Percentiles rank a stretch among this genome's conserved stretches.
Evolutionary conservation across 371 early-diverging fungal species (phyloP).

Genomic region (Smittium mucronatum): DNA sequence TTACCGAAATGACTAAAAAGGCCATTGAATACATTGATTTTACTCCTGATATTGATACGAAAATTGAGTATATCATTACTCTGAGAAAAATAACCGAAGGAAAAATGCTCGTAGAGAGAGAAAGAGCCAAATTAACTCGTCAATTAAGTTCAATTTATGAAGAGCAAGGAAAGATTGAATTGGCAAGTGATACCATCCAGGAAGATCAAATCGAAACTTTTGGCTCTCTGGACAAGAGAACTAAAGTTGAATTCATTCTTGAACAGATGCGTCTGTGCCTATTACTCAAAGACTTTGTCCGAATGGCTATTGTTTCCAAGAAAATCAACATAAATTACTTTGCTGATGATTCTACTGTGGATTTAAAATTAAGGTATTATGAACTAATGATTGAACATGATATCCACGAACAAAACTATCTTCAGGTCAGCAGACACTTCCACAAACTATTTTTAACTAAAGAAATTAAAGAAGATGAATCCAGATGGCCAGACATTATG

Average conservation of each 20-base stretch:
- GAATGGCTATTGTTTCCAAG: conserved; percentile 83
- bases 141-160: conserved; percentile 78
- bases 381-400: conserved; percentile 90
- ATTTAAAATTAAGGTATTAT: conserved; percentile 88
- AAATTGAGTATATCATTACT: conserved; percentile 83
- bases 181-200: conserved; percentile 91
- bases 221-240: conserved; percentile 94
- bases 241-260: conserved; percentile 95
- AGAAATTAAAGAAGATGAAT: conserved; percentile 58
- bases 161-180: conserved; percentile 72
- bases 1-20: conserved; percentile 87
- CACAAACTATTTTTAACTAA: conserved; percentile 78
- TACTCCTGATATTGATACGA: conserved; percentile 65
- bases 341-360: conserved; percentile 72
- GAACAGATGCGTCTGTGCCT: conserved; percentile 94
- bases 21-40: conserved; percentile 76
- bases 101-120: conserved; percentile 96
- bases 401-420: conserved; percentile 74
- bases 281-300: conserved; percentile 77
- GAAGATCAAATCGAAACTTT: conserved; percentile 96
- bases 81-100: conserved; percentile 93
- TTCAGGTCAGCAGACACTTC: conserved; percentile 84
- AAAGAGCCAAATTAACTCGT: conserved; percentile 87
- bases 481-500: conserved; percentile 63
- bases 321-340: conserved; percentile 92